A percentile compares a stretch with the other conserved stretches of the same genome.
Conservation (phyloP, 2,329 filamentous ascomycete genomes). For the Diplodia sapinea region DNA sequence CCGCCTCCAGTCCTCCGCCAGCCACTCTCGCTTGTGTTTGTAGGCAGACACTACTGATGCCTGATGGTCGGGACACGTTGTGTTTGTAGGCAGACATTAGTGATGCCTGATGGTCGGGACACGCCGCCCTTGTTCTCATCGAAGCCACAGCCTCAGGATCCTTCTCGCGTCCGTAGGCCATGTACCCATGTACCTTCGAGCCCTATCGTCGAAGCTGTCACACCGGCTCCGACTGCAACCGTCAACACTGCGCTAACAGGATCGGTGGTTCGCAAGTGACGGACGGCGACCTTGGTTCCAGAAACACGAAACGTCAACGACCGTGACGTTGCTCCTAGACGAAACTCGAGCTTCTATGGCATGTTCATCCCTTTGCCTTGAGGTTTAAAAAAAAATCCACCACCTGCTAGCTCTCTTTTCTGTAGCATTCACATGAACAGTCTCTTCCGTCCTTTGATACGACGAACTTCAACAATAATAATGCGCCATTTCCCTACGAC, state of each 20-base stretch:
- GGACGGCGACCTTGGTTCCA: not conserved
- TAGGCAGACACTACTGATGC: no score
- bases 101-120: slow-evolving; percentile 11
- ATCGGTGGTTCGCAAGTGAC: not conserved
- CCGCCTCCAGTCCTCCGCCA: not conserved
- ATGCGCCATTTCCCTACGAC: no score
- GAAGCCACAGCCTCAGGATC: not conserved
- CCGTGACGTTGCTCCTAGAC: not conserved
- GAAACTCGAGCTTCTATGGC: not conserved
- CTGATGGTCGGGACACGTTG: no score
- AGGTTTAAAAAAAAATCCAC: no score
- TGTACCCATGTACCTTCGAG: slow-evolving; percentile 14
- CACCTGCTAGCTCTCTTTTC: no score
- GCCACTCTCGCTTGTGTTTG: not conserved
- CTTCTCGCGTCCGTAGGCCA: not conserved
- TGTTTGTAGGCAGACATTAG: slow-evolving; percentile 5
- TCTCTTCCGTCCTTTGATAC: not conserved
- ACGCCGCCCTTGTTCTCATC: not conserved
- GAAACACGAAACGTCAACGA: not conserved
- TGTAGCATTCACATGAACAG: no score
- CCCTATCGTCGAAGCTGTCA: not conserved
- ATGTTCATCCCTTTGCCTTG: slow-evolving; percentile 10
- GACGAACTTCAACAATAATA: no score
- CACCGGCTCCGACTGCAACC: slow-evolving; percentile 6
- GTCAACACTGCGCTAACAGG: not conserved